Evolutionary conservation across 164 flowering plant genomes (phyloP).

Genomic region (Magnolia officinalis): DNA sequence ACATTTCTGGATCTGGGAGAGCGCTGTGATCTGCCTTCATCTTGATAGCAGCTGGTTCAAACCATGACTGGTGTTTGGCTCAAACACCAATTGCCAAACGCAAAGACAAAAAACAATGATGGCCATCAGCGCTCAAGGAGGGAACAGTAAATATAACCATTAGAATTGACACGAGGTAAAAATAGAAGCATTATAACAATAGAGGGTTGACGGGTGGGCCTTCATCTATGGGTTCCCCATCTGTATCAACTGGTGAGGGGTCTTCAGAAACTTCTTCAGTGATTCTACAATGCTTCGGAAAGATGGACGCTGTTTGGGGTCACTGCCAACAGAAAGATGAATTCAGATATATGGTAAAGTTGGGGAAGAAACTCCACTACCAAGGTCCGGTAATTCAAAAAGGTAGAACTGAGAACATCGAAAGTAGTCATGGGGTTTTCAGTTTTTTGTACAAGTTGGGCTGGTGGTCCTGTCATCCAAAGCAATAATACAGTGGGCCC

Average conservation of each 20-base stretch:
- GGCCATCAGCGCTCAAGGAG: not conserved
- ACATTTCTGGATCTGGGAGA: not conserved
- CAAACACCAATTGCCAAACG: not conserved
- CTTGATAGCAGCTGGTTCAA: not conserved
- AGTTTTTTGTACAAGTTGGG: not conserved
- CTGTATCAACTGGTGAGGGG: constrained; percentile 56
- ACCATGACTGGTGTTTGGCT: not conserved
- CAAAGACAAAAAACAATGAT: not conserved
- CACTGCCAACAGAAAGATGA: constrained; percentile 39
- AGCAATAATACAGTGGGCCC: not conserved
- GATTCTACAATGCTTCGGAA: constrained; percentile 58
- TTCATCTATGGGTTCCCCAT: constrained; percentile 34
- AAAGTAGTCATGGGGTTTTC: not conserved
- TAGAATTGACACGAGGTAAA: not conserved
- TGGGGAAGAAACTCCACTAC: not conserved
- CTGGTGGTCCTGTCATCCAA: not conserved
- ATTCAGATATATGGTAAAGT: not conserved
- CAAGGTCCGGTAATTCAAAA: not conserved
- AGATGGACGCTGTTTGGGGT: constrained; percentile 76
- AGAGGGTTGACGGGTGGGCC: not conserved
- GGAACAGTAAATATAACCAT: not conserved
- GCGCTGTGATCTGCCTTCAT: not conserved
- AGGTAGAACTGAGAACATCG: not conserved
- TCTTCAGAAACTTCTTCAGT: constrained; percentile 76
- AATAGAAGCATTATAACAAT: not conserved